phyloP scores from a whole-genome alignment of 805 yeast genomes.

The Kuraishia hungarica region DNA sequence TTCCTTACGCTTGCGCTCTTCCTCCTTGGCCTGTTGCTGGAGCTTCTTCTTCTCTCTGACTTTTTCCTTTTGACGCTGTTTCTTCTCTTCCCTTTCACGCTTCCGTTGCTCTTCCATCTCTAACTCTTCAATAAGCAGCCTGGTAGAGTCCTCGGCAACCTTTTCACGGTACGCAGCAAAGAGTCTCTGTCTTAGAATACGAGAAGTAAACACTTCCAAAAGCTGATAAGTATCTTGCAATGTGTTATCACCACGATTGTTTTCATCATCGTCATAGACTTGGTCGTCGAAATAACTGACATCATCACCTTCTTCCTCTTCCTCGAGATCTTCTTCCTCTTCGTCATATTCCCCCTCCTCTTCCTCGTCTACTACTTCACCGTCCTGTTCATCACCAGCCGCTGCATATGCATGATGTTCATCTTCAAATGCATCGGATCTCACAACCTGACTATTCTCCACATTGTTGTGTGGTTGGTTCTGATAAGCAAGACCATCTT shows the following conservation, averaged over 20 bases:
- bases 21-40: constrained; percentile 56
- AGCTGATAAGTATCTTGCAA: constrained; percentile 75
- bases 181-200: constrained; percentile 65
- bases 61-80: constrained; percentile 56
- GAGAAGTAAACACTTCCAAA: constrained; percentile 72
- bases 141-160: constrained; percentile 66
- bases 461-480: constrained; percentile 19
- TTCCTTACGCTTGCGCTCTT: constrained; percentile 46
- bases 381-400: constrained; percentile 10
- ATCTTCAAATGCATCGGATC: constrained; percentile 18
- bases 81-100: constrained; percentile 59
- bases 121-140: constrained; percentile 54
- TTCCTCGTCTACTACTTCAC: constrained; percentile 12
- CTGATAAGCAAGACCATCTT: constrained; percentile 10
- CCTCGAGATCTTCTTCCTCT: constrained; percentile 9
- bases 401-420: constrained; percentile 21
- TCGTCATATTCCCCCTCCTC: constrained; percentile 6
- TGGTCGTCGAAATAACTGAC: constrained; percentile 23
- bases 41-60: constrained; percentile 61
- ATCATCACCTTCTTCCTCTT: constrained; percentile 24
- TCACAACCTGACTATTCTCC: constrained; percentile 13
- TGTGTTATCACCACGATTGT: constrained; percentile 33
- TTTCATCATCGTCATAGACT: constrained; percentile 26
- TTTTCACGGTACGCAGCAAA: constrained; percentile 72
- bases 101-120: constrained; percentile 62